Evolutionary conservation across 108 stramenopile species (phyloP).

Genomic region (Cyclotella baltica): DNA sequence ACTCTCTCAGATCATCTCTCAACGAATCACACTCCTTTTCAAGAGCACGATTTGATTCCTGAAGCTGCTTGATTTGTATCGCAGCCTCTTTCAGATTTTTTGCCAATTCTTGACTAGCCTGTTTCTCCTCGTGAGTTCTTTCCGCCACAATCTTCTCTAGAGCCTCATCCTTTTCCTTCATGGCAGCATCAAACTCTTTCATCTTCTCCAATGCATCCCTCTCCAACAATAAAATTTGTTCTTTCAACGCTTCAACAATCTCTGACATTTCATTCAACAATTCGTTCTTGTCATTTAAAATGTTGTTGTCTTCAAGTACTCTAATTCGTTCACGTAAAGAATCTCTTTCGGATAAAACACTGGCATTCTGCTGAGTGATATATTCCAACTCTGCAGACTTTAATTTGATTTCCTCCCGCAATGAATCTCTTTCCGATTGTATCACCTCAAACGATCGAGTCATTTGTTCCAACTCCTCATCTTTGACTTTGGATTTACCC

Average conservation of each 20-base stretch:
- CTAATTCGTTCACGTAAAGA: constrained; percentile 5
- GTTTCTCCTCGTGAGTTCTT: no score
- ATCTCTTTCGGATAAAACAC: no score
- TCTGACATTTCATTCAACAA: constrained; percentile 9
- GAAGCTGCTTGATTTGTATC: no score
- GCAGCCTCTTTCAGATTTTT: constrained; percentile 7
- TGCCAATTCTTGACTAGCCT: no score
- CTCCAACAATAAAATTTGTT: not conserved
- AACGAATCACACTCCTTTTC: constrained; percentile 25
- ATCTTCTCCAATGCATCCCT: constrained; percentile 2
- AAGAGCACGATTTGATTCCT: not conserved
- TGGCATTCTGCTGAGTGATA: no score
- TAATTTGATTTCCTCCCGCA: not conserved
- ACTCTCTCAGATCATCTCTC: constrained; percentile 8
- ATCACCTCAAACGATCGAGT: not conserved
- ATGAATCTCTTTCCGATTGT: constrained; percentile 20
- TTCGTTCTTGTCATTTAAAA: constrained; percentile 4
- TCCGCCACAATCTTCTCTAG: not conserved
- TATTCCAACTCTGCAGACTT: no score
- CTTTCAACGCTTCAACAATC: constrained; percentile 7
- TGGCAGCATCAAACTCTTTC: not conserved
- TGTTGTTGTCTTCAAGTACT: not conserved
- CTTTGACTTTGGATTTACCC: constrained; percentile 5
- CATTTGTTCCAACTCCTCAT: not conserved
- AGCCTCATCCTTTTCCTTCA: not conserved